Evolutionary conservation across 1,139 yeast genomes (phyloP), one percentile per base, ranked within the genome.

Genomic region (Nakaseomyces bracarensis): DNA sequence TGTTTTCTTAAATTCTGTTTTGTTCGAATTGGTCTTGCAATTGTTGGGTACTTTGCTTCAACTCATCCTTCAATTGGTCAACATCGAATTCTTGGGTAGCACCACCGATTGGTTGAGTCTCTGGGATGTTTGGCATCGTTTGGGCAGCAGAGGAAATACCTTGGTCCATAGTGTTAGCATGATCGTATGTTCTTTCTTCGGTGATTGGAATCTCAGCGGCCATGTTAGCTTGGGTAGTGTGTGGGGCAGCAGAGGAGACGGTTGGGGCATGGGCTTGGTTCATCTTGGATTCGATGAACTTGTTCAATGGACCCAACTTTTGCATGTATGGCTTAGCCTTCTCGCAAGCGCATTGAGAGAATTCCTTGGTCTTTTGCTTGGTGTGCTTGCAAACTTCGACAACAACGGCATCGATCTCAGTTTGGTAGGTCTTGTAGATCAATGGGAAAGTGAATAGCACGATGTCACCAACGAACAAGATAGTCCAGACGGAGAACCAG

Each of bases 401-500:
- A 45, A 82, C 73, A 43, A 77, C 75, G 42, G 80, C 79, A 66
- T 89, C 95, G 62, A 91, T 82, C 68, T 83, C 82, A 57, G 72
- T 72, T 72, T 86, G 80, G 74, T 84, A 79, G 53, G 72, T 73
- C 52, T 74, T 67, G 70, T 89, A 91, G 50, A 83, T 58, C 26
- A 75, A 76, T 47, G 98, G 97, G 40, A 76, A 67, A 38, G 93
- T 68, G 72, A 91, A 91, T 16, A 83, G 73, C 27, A 71, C 63
- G 42, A 85, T 65, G 43, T 82, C 76, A 36, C 75, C 64, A 40
- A 74, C 57, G 51, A 82, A 67, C 34, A 77, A 57, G 55, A 89
- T 67, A 30, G 82, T 70, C 74, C 82, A 83, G 47, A 89, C 64
- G 19, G 95, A 76, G 61, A 89, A 70, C 75, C 79, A 71, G 33